Base-by-base conservation (phyloP, 1,284 basidiomycete genomes). In the Schizopora paradoxa region DNA sequence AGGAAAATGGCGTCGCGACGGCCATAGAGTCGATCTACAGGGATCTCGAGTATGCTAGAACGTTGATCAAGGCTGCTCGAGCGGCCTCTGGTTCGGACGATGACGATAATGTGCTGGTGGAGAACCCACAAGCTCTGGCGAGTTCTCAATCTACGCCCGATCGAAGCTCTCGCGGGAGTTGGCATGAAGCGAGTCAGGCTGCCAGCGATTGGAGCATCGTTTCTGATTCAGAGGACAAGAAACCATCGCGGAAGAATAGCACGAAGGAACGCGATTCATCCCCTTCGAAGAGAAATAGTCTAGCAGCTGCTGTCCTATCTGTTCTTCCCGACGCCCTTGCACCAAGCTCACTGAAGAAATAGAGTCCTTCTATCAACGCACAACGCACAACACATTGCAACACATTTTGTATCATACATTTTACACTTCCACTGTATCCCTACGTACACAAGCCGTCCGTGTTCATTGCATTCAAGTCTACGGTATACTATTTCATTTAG, bases 21-120 rank as follows among this genome's bases (percentile, higher is more conserved):
- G 93, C 93, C 10, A 84, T 95, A 45, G 91, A 95, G 65, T 81
- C 85, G 22, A 91, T 96, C 55, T 96, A 96, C 61, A 82, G 92
- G 32, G 92, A 96, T 61, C 66, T 96, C 47, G 91, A 93, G 55
- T 92, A 93, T 61, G 87, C 91, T 28, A 78, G 84, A 32, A 83
- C 83, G 2, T 65, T 93, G 46, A 80, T 94, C 56, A 91, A 89
- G 60, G 26, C 53, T 60, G 19, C 58, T 59, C 6, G 61, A 57
- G 47, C 34, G 25, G 13, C 62, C 40, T 8, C 67, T 22, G 64
- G 66, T 25, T 56, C 53, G 31, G 72, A 67, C 33, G 22, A 19
- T 25, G 45, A 48, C 33, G 47, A 49, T 16, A 43, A 44, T 5
- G 72, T 71, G 3, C 66, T 75, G 44, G 73, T 70, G 41, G 70